Percentiles rank a stretch among this genome's conserved stretches.
Conservation (phyloP, 2,329 filamentous ascomycete species). For the Pseudomassariella vexata region DNA sequence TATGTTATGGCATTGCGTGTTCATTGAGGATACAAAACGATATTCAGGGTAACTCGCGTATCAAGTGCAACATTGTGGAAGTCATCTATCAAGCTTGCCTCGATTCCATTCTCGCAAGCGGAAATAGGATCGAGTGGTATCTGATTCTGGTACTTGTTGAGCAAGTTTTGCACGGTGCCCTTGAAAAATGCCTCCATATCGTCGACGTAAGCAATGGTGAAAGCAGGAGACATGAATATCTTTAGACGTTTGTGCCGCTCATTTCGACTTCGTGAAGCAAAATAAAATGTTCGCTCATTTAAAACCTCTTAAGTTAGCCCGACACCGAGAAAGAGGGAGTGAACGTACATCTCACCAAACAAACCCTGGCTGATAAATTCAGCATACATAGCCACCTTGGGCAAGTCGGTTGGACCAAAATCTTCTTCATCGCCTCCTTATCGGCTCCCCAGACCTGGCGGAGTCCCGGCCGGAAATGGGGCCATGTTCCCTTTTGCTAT, state of each 20-base stretch:
- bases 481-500: constrained; percentile 12
- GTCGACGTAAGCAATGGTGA: constrained; percentile 19
- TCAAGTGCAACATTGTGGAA: constrained; percentile 20
- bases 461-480: constrained; percentile 14
- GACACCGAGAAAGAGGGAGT: neutral
- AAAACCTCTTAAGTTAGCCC: neutral
- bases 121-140: constrained; percentile 2
- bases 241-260: constrained; percentile 19
- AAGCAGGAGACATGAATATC: constrained; percentile 18
- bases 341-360: constrained; percentile 15
- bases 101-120: constrained; percentile 11
- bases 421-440: constrained; percentile 14
- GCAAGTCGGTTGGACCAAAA: constrained; percentile 14
- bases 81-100: constrained; percentile 20
- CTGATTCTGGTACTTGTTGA: constrained; percentile 9
- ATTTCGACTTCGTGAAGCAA: constrained; percentile 13
- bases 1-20: constrained; percentile 10
- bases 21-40: neutral
- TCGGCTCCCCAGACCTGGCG: constrained; percentile 17
- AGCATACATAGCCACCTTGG: constrained; percentile 17
- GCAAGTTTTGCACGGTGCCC: constrained; percentile 11
- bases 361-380: constrained; percentile 14
- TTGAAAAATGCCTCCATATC: constrained; percentile 16
- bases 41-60: constrained; percentile 8
- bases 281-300: constrained; percentile 6